Evolutionary conservation across 2,329 filamentous ascomycete species (phyloP).

Genomic region (Sporothrix variecibatus): DNA sequence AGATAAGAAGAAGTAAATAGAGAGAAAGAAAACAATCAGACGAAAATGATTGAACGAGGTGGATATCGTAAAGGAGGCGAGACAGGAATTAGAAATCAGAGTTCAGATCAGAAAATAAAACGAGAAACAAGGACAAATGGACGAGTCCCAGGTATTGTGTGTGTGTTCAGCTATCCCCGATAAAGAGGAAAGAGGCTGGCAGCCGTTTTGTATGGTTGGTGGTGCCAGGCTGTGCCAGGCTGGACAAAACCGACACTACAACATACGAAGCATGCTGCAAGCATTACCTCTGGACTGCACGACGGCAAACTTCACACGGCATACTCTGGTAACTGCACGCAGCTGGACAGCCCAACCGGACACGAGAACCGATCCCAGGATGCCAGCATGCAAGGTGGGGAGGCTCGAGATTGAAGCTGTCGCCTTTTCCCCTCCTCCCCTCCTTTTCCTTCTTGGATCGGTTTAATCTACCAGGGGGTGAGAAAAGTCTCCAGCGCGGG

Average conservation of each 20-base stretch:
- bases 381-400: not conserved
- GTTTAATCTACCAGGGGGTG: not conserved
- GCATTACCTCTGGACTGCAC: not conserved
- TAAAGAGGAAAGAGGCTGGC: not conserved
- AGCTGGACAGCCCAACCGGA: not conserved
- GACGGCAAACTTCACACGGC: not conserved
- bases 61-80: not conserved
- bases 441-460: not conserved
- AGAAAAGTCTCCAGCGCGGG: not conserved
- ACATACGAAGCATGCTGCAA: not conserved
- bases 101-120: not conserved
- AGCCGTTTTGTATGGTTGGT: constrained; percentile 1
- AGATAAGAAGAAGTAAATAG: not conserved
- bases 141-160: not conserved
- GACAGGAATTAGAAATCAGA: not conserved
- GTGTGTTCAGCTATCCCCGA: not conserved
- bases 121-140: not conserved
- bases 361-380: not conserved
- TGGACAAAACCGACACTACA: not conserved
- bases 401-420: not conserved
- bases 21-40: not conserved
- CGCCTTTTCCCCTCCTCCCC: constrained; percentile 5
- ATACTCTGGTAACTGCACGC: not conserved
- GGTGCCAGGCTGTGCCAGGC: not conserved
- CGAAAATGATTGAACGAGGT: not conserved